These are phyloP conservation scores for Fistulina hepatica DNA, from an alignment of 1,284 basidiomycete genomes.

Conservation along the genomic window DNA sequence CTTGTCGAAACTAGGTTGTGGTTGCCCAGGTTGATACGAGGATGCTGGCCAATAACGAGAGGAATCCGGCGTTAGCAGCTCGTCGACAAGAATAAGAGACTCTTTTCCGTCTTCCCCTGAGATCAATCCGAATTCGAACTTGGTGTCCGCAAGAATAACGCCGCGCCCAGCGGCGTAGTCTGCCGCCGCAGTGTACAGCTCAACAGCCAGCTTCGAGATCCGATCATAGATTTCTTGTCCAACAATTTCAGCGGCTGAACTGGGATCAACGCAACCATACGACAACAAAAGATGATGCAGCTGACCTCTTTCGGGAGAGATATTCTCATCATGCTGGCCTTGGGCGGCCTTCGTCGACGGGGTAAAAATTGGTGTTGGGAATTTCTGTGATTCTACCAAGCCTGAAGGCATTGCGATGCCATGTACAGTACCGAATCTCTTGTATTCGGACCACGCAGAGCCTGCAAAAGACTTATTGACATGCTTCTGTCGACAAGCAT, in stretches of 20 bases:
- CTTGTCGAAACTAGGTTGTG: conserved; percentile 93
- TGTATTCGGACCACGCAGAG: conserved; percentile 94
- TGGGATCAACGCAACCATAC: no score
- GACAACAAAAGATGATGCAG: conserved; percentile 4
- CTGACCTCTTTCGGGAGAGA: conserved; percentile 80
- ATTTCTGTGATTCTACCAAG: conserved; percentile 77
- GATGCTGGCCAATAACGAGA: conserved; percentile 91
- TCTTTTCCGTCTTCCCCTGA: conserved; percentile 26
- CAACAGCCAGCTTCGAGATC: conserved; percentile 50
- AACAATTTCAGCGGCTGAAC: conserved; percentile 52
- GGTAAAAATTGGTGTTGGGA: conserved; percentile 84
- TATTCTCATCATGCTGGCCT: conserved; percentile 95
- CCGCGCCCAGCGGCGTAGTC: conserved; percentile 69
- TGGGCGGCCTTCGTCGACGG: conserved; percentile 96
- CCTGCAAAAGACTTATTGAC: conserved; percentile 34
- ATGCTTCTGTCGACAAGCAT: background rate
- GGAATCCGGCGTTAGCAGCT: conserved; percentile 93
- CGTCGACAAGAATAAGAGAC: conserved; percentile 84
- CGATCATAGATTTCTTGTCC: conserved; percentile 56
- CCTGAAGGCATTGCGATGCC: conserved; percentile 70
- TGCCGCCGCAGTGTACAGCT: conserved; percentile 71
- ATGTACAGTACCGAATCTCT: conserved; percentile 81
- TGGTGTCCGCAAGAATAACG: conserved; percentile 95
- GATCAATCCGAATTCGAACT: conserved; percentile 80
- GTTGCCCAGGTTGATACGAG: conserved; percentile 63